Evolutionary conservation across 164 flowering plant species (phyloP), one percentile per base, ranked within the genome.

Genomic region (Macadamia tetraphylla): DNA sequence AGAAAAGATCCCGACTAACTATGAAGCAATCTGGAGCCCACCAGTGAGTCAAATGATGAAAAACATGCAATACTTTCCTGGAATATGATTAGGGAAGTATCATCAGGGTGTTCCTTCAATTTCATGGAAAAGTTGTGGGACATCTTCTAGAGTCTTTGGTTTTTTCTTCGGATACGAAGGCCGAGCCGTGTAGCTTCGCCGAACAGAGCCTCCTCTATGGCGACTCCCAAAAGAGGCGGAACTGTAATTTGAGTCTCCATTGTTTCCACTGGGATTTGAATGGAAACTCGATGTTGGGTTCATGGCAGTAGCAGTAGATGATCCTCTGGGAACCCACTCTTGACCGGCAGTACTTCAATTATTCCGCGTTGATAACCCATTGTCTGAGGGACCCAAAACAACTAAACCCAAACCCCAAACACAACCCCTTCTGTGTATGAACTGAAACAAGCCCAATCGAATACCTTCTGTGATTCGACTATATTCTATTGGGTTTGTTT

Each of bases 81-180:
- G 23, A 23, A 23, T 23, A 23, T 23, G 23, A 23, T 23, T 23
- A 23, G 23, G 23, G 23, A 23, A 23, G 23, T 23, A 23, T 23
- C 23, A 23, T 23, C 23, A 23, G 23, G 23, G 23, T 23, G 23
- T 23, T 94, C 98, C 98, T 71, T 90, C 89, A 70, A 94, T 88
- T 70, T 92, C 99, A 67, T 92, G 99, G 42, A 90, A 90, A 53
- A 92, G 88, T 65, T 85, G 97, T 0, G 99, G 99, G 71, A 57
- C 52, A 75, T 79, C 67, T 77, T 82, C 30, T 68, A 29, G 67
- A 56, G 14, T 29, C 30, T 58, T 72, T 58, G 58, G 69, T 71
- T 48, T 57, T 52, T n/a, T 63, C 64, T 59, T 76, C 49, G 3
- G 71, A 73, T 75, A 67, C 17, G n/a, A 31, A 40, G 70, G 71